Evolutionary conservation across 352 stramenopile species (phyloP), one percentile per base, ranked within the genome.

Genomic region (Phytophthora sansomeana): DNA sequence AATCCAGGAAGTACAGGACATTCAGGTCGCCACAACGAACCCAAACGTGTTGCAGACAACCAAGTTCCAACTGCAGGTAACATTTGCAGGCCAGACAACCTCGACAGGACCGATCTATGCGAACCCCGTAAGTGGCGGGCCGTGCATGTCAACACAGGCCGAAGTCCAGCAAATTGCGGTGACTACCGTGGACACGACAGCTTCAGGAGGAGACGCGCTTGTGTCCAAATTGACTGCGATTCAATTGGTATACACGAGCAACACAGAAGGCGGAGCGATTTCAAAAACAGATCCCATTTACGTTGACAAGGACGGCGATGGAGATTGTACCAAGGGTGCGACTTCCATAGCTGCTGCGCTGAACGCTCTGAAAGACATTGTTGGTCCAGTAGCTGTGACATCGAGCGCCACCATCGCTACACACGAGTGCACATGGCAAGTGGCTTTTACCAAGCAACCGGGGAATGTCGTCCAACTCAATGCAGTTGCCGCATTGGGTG

Each of bases 81-180:
- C 59, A 1, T 85, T 91, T 29, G 75, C 78, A 6, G 71, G 73
- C 0, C 75, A 87, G 28, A 77, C 47, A 3, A 69, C 65, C 4
- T 85, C 79, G 3, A 98, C 94, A 2, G 81, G 81, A 38, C 73
- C 81, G 10, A 98, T 99, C 65, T 77, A 77, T 0, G 88, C 92
- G 4, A 87, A 96, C 29, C 67, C 88, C 10, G 81, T 90, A 74
- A 67, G 70, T 19, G 59, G 88, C 50, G 78, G 78, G 29, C 81
- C 55, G 21, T 98, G 93, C 55, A 73, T 85, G 58, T 72, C 83
- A 7, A 86, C 67, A 13, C 69, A 80, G 6, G 63, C 77, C 8
- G 93, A 98, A 68, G 85, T 98, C 14, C 95, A 99, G 80, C 70
- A 91, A 39, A 97, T 98, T 63, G 77, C 74, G n/a, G 91, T 93